Evolutionary conservation across 306 rosid genomes (phyloP).

Genomic region (Citrullus mucosospermus): DNA sequence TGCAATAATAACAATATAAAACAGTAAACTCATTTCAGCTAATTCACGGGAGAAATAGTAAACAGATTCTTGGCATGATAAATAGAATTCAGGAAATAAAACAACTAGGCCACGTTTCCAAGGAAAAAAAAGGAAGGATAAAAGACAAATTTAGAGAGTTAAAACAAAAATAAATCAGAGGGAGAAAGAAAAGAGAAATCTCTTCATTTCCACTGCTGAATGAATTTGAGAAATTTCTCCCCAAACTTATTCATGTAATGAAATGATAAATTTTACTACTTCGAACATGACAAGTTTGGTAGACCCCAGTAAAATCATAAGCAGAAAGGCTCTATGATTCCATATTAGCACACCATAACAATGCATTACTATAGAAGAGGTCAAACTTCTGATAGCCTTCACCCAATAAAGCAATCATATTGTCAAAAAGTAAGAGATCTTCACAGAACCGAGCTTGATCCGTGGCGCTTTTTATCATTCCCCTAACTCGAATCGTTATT

Average conservation of each 20-base stretch:
- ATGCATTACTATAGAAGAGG: neutral
- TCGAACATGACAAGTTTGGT: neutral
- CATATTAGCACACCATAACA: neutral
- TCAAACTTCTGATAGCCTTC: neutral
- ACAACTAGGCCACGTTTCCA: constrained; percentile 4
- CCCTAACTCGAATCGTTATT: neutral
- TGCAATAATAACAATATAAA: neutral
- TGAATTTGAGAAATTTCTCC: neutral
- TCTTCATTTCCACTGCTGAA: neutral
- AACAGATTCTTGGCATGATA: neutral
- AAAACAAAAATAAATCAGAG: neutral
- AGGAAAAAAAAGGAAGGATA: neutral
- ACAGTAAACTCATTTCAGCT: neutral
- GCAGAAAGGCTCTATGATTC: neutral
- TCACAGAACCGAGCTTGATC: neutral
- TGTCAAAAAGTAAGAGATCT: neutral
- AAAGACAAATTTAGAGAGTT: constrained; percentile 6
- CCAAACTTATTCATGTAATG: neutral
- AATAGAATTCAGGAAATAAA: constrained; percentile 1
- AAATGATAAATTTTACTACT: constrained; percentile 2
- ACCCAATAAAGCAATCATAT: constrained; percentile 4
- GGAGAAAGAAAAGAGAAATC: neutral
- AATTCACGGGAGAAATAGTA: constrained; percentile 11
- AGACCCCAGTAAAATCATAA: constrained; percentile 7
- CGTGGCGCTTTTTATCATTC: neutral